Evolutionary conservation across 1,284 basidiomycete species (phyloP).

Genomic region (Tilletia setariae): DNA sequence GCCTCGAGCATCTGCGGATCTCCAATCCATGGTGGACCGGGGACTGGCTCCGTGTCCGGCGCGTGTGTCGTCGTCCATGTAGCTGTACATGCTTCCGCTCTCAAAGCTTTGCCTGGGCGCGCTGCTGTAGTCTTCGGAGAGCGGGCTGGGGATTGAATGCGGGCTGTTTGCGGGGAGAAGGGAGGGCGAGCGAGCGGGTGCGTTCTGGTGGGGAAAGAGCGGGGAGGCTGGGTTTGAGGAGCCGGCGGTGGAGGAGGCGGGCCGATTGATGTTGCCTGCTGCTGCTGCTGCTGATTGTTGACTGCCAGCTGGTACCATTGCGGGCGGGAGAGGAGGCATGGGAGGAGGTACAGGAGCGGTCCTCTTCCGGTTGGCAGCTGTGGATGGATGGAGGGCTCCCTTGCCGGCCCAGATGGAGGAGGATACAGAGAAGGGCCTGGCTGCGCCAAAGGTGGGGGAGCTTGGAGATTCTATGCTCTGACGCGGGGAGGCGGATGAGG

Average conservation of each 20-base stretch:
- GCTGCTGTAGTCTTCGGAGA: conserved; percentile 6
- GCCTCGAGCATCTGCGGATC: not conserved
- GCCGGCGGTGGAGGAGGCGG: no score
- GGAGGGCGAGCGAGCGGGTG: not conserved
- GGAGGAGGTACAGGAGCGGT: not conserved
- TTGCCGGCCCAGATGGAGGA: conserved; percentile 13
- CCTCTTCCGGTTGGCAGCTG: conserved; percentile 1
- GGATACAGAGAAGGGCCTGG: conserved; percentile 5
- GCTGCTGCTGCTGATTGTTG: not conserved
- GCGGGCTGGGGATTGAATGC: conserved; percentile 8
- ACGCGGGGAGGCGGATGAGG: not conserved
- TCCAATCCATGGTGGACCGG: not conserved
- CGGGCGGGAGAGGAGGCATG: conserved; percentile 6
- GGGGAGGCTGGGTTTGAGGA: not conserved
- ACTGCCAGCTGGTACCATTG: not conserved
- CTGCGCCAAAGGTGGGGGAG: not conserved
- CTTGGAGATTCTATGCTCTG: not conserved
- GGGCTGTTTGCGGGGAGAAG: not conserved
- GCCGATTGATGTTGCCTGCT: not conserved
- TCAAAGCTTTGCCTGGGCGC: conserved; percentile 2
- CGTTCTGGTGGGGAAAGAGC: not conserved
- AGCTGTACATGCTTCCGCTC: conserved; percentile 10
- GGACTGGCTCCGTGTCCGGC: conserved; percentile 1
- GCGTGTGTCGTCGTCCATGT: conserved; percentile 14
- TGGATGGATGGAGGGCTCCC: conserved; percentile 7